Conservation (phyloP, 352 stramenopile species). For the Pythium aphanidermatum region DNA sequence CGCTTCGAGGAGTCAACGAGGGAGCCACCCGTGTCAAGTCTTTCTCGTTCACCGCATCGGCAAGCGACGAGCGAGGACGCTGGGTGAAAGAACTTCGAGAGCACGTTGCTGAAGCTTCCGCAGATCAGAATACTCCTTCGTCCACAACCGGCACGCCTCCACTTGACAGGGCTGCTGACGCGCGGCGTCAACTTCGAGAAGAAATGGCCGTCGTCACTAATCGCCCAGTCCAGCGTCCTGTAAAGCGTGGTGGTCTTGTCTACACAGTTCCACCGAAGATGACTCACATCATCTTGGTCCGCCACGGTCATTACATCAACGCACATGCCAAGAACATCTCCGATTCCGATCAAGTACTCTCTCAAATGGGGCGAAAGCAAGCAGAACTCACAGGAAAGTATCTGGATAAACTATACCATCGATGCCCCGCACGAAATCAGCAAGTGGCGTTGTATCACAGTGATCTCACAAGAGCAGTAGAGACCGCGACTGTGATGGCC, state of each 20-base stretch:
- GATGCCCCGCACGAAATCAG: conserved; percentile 41
- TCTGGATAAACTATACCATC: conserved; percentile 47
- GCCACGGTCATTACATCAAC: conserved; percentile 81
- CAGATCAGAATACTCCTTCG: too few species aligned
- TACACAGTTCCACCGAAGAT: conserved; percentile 49
- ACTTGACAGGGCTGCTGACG: neutral
- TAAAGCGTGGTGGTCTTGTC: conserved; percentile 33
- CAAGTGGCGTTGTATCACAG: conserved; percentile 64
- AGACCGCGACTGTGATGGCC: conserved; percentile 60
- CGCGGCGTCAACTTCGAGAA: conserved; percentile 10
- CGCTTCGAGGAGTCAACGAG: neutral
- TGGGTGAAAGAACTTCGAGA: conserved; percentile 14
- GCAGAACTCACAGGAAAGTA: conserved; percentile 66
- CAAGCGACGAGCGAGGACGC: conserved; percentile 5
- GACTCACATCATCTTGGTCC: conserved; percentile 70
- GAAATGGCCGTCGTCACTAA: conserved; percentile 9
- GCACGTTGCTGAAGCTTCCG: conserved; percentile 5
- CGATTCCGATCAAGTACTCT: conserved; percentile 69
- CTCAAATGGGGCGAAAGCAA: conserved; percentile 71
- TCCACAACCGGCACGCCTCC: conserved; percentile 1
- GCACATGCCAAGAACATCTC: conserved; percentile 48
- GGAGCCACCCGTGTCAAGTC: neutral
- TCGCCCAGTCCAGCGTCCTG: conserved; percentile 4
- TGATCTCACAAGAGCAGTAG: conserved; percentile 68
- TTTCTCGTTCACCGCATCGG: conserved; percentile 12